Evolutionary conservation across 75 land plant genomes (phyloP).

Genomic region (Picea glauca): DNA sequence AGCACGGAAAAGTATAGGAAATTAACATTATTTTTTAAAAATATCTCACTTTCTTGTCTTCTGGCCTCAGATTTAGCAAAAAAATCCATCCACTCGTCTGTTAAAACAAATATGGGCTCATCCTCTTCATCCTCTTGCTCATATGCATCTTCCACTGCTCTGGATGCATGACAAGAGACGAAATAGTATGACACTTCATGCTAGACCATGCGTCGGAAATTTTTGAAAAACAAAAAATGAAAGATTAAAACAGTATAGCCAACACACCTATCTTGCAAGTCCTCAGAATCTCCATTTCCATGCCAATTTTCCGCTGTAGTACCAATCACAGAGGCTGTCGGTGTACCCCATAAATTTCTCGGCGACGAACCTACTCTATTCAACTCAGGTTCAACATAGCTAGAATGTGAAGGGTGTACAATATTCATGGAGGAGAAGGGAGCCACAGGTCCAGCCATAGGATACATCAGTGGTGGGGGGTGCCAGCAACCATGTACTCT

Average conservation of each 20-base stretch:
- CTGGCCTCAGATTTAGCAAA: constrained; percentile 30
- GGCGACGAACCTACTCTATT: neutral
- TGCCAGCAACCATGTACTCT: constrained; percentile 3
- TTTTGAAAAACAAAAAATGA: neutral
- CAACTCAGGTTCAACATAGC: neutral
- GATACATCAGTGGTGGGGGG: neutral
- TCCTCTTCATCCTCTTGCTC: constrained; percentile 28
- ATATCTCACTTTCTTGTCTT: constrained; percentile 20
- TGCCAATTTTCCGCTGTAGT: neutral
- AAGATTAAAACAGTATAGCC: neutral
- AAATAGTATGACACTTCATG: neutral
- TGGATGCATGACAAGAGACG: neutral
- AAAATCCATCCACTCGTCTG: constrained; percentile 37
- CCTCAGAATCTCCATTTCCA: neutral
- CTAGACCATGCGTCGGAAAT: too few relatives aligned
- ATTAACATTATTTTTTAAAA: neutral
- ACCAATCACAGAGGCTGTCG: neutral
- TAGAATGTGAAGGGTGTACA: neutral
- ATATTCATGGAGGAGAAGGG: neutral
- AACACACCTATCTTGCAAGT: neutral
- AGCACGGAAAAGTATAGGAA: neutral
- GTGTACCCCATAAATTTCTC: neutral
- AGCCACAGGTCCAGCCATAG: neutral
- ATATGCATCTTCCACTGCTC: constrained; percentile 2
- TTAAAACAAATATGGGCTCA: constrained; percentile 25